These are phyloP conservation scores for Blastocystis sp. DNA, from an alignment of 352 stramenopile genomes.

Conservation along the genomic window DNA sequence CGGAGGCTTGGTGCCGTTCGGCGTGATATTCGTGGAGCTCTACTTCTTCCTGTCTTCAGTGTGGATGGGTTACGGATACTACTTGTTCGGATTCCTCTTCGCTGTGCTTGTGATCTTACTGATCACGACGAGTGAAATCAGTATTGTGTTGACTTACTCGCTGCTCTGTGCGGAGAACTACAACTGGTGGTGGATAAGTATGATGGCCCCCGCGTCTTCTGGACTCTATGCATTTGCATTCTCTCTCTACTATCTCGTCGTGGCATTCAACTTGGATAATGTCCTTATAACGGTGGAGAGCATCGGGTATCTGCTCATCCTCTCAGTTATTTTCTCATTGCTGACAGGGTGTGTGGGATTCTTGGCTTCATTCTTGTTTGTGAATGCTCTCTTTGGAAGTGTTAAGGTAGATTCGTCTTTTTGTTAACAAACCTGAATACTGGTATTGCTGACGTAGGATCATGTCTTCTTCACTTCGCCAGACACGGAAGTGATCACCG, in stretches of 20 bases:
- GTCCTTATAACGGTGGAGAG: conserved; percentile 7
- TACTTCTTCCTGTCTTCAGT: conserved; percentile 97
- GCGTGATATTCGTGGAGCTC: conserved; percentile 97
- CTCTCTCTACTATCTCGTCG: conserved; percentile 89
- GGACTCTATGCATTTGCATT: conserved; percentile 97
- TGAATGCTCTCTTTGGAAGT: conserved; percentile 90
- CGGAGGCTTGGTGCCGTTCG: conserved; percentile 94
- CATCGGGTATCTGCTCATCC: conserved; percentile 70
- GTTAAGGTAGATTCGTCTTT: conserved; percentile 86
- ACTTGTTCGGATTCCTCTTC: conserved; percentile 97
- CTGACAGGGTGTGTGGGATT: conserved; percentile 92
- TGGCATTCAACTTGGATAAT: conserved; percentile 22
- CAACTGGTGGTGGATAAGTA: conserved; percentile 99
- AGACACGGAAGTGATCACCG: conserved; percentile 71
- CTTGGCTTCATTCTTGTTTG: conserved; percentile 93
- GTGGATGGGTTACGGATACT: conserved; percentile 96
- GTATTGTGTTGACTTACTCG: conserved; percentile 98
- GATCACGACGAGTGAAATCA: conserved; percentile 96
- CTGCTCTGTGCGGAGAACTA: conserved; percentile 99
- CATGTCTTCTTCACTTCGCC: conserved; percentile 77
- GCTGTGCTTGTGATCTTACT: conserved; percentile 95
- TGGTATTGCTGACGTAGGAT: conserved; percentile 73
- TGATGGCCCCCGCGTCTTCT: conserved; percentile 89
- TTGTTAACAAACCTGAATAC: conserved; percentile 63
- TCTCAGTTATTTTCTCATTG: conserved; percentile 87